Base-by-base conservation (phyloP, 768 basidiomycete genomes). In the Peribolospora kevripleyi region DNA sequence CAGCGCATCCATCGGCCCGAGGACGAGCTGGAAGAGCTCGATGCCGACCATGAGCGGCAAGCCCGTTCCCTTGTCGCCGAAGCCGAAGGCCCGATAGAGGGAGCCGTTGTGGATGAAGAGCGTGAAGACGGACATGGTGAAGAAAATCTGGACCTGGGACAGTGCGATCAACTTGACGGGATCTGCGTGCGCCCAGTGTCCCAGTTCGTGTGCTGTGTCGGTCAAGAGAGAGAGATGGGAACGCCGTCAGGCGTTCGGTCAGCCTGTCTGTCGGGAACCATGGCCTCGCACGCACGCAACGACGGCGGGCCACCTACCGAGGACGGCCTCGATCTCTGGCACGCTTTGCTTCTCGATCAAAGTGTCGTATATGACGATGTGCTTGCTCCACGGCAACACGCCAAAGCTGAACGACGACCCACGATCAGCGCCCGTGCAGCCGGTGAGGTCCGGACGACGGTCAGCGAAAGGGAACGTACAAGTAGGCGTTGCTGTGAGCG, bases 351-450 rank as follows among this genome's bases (percentile, higher is more conserved):
- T 78, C 64, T 90, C 80, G 68, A 97, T 87, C 60, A 98, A 75
- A 0, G 91, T 97, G 62, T 98, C 93, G 63, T 87, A 98, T 64
- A 98, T 82, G 66, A 97, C 87, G 60, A 91, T 85, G 68, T 88
- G 85, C 61, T 88, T 88, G 70, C 79, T 82, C 82, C 84, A 59
- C 25, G 3, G 42, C 36, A 51, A 48, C 25, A 25, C 8, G 56
- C 50, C 40, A 57, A 41, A 5, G 9, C 51, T n/a, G 11, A n/a
- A 41, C 8, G 36, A 5, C 36, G 4, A 54, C 10, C 11, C 5
- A 38, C 10, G 53, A 51, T 48, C 11, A 51, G 11, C 11, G 6
- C 10, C 25, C 82, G 51, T 69, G 69, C 62, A 63, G 64, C 87
- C 90, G 1, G 90, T 91, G 9, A 95, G 75, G 56, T 91, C 91